Percentiles rank a stretch among this genome's conserved stretches.
phyloP scores from a whole-genome alignment of 208 protist genomes.

The Trypanosoma congolense region DNA sequence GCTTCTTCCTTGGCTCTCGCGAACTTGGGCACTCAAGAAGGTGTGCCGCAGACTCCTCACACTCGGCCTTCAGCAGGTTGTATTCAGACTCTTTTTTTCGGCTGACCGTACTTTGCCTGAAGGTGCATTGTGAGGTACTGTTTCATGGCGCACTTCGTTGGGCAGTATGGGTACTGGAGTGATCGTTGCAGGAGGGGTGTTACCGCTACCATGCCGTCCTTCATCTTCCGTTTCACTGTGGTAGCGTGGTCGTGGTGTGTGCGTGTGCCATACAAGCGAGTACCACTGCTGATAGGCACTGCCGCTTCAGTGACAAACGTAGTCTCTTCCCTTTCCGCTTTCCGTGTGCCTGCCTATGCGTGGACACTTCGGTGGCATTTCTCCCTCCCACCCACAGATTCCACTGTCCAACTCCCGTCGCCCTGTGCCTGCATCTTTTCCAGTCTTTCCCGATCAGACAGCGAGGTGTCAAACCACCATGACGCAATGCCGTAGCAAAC shows the following conservation, averaged over 20 bases:
- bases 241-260: conserved; percentile 2
- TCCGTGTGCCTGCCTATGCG: background rate
- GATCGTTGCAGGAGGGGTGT: background rate
- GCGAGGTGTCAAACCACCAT: no score
- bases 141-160: background rate
- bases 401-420: no score
- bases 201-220: conserved; percentile 1
- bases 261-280: conserved; percentile 10
- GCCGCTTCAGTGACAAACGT: background rate
- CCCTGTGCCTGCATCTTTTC: no score
- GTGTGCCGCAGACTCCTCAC: conserved; percentile 5
- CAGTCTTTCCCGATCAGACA: no score
- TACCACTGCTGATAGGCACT: background rate
- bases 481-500: no score
- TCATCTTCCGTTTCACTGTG: background rate
- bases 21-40: conserved; percentile 4
- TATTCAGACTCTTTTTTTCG: background rate
- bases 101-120: background rate
- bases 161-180: conserved; percentile 2
- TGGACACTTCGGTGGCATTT: background rate
- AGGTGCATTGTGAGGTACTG: conserved; percentile 1
- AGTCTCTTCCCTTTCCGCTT: background rate
- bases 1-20: conserved; percentile 1
- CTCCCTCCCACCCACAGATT: no score
- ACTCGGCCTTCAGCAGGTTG: background rate